Evolutionary conservation across 2,329 filamentous ascomycete genomes (phyloP), one percentile per base, ranked within the genome.

Genomic region (Neofusicoccum cordaticola): DNA sequence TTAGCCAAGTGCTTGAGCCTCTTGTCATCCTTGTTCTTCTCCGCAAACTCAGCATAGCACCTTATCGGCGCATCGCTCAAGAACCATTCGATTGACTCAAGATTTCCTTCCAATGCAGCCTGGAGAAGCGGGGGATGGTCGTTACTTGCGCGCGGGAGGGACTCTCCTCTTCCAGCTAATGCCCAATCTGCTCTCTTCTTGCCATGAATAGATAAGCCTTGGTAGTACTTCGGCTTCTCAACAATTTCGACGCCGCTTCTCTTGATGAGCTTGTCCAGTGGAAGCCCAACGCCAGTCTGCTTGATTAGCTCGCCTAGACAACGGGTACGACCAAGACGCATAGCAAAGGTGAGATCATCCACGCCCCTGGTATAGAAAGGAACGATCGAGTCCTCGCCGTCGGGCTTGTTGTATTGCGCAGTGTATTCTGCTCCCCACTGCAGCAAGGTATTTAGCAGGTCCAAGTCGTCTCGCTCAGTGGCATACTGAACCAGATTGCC

Each of bases 81-180:
- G 73, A 94, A 91, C 86, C 90, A 96, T 71, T 95, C 88, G 0
- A 92, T 85, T 17, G 84, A 83, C 44, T 89, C 85, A n/a, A 94
- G 73, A 19, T 81, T 89, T 2, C 87, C 86, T 1, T 70, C 69
- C 8, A 78, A 70, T 12, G 85, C 87, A 50, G 88, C 87, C 66
- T 83, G 77, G 1, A 91, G 81, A 8, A 91, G 77, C 2, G 88
- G 90, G 2, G 88, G 84, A 0, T 78, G 80, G 39, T 80, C 78
- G 53, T 75, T 66, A 42, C 69, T 64, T 12, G 68, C 63, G 13
- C 53, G 57, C 15, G 67, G 44, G 2, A 64, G 63, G 41, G 65
- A 65, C 2, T 67, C 65, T 35, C 79, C 78, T 12, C 85, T 83
- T 2, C 87, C 86, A 6, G 85, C 86, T 22, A 82, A 83, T 1